Evolutionary conservation across 1,139 yeast species (phyloP).

Genomic region (Zhuliangozyma parablackwelliae): DNA sequence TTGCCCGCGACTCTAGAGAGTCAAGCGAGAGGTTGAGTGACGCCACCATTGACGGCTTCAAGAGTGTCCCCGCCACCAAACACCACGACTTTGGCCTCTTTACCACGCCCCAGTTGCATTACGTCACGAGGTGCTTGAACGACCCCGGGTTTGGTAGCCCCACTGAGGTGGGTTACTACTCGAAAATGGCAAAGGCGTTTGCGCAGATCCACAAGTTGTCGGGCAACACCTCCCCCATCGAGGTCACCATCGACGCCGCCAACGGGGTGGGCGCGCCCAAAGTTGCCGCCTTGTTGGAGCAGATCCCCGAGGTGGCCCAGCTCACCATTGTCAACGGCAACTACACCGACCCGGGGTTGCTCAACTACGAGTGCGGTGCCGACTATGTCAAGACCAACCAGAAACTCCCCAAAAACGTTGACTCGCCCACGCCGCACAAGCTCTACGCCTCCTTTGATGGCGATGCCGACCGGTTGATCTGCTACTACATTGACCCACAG

Average conservation of each 20-base stretch:
- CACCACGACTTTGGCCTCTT: slow-evolving; percentile 61
- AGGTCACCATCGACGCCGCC: slow-evolving; percentile 77
- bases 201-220: slow-evolving; percentile 25
- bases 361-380: slow-evolving; percentile 89
- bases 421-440: slow-evolving; percentile 30
- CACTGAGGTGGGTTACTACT: slow-evolving; percentile 66
- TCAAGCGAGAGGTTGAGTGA: slow-evolving; percentile 66
- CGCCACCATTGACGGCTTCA: slow-evolving; percentile 67
- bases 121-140: slow-evolving; percentile 70
- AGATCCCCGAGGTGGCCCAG: slow-evolving; percentile 38
- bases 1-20: slow-evolving; percentile 73
- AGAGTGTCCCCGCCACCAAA: slow-evolving; percentile 40
- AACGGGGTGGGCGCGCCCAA: slow-evolving; percentile 95
- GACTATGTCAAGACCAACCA: slow-evolving; percentile 92
- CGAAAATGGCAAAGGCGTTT: slow-evolving; percentile 49
- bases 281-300: slow-evolving; percentile 44
- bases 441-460: slow-evolving; percentile 91
- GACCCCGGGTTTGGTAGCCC: slow-evolving; percentile 60
- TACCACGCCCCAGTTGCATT: slow-evolving; percentile 95
- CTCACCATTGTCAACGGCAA: slow-evolving; percentile 56
- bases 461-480: slow-evolving; percentile 93
- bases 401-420: slow-evolving; percentile 61
- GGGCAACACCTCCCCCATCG: slow-evolving; percentile 25
- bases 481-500: slow-evolving; percentile 57
- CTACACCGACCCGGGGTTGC: slow-evolving; percentile 48